Conservation (phyloP, 2,329 filamentous ascomycete species). For the Shiraia sp. region DNA sequence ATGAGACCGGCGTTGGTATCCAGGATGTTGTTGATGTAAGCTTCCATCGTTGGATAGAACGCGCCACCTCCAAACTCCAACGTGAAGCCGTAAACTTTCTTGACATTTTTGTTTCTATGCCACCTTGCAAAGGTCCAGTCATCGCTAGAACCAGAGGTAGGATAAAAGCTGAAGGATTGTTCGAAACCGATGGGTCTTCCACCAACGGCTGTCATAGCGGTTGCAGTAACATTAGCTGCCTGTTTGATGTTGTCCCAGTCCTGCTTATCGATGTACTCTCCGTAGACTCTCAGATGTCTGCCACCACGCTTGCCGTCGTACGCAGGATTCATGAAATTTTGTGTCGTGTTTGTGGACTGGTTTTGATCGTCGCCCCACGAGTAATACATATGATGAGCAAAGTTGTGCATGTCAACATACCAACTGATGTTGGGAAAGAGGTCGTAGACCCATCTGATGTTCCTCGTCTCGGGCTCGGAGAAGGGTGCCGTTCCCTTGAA, state of each 20-base stretch:
- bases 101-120: slow-evolving; percentile 41
- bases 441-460: slow-evolving; percentile 58
- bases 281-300: slow-evolving; percentile 56
- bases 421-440: slow-evolving; percentile 56
- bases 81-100: slow-evolving; percentile 48
- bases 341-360: slow-evolving; percentile 50
- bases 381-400: slow-evolving; percentile 57
- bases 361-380: slow-evolving; percentile 61
- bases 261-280: slow-evolving; percentile 42
- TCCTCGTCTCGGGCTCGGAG: slow-evolving; percentile 62
- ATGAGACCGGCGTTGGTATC: slow-evolving; percentile 50
- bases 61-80: slow-evolving; percentile 49
- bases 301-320: slow-evolving; percentile 59
- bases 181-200: slow-evolving; percentile 36
- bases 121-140: slow-evolving; percentile 45
- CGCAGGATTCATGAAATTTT: slow-evolving; percentile 58
- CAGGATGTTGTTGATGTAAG: slow-evolving; percentile 47
- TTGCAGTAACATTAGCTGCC: slow-evolving; percentile 38
- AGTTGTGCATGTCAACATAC: slow-evolving; percentile 64
- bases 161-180: slow-evolving; percentile 45
- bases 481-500: slow-evolving; percentile 57
- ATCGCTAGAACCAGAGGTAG: slow-evolving; percentile 43
- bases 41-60: slow-evolving; percentile 46
- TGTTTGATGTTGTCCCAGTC: slow-evolving; percentile 40
- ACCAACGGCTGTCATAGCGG: slow-evolving; percentile 42